Conservation (phyloP, 441 rosid genomes). For the Populus tomentosa region DNA sequence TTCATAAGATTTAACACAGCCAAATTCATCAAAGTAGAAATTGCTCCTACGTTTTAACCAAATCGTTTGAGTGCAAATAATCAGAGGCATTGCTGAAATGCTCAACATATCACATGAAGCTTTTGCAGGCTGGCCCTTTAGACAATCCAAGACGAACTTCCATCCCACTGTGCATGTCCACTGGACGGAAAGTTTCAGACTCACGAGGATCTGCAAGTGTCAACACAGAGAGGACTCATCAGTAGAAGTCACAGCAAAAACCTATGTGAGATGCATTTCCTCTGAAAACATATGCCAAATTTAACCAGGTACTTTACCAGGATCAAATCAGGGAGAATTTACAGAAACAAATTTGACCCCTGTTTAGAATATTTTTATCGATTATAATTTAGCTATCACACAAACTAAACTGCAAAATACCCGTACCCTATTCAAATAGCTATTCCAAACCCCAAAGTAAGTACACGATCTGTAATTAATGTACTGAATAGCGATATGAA, state of each 20-base stretch:
- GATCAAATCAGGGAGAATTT: neutral
- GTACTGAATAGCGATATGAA: neutral
- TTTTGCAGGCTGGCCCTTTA: slow-evolving; percentile 64
- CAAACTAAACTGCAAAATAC: neutral
- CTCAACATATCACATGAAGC: slow-evolving; percentile 41
- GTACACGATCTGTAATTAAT: no score
- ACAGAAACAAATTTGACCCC: neutral
- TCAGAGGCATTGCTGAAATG: neutral
- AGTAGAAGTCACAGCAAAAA: neutral
- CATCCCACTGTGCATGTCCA: slow-evolving; percentile 78
- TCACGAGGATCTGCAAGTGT: slow-evolving; percentile 73
- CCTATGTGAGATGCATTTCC: neutral
- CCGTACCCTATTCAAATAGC: no score
- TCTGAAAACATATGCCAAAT: neutral
- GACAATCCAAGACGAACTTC: slow-evolving; percentile 80
- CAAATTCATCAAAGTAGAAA: no score
- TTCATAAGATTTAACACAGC: no score
- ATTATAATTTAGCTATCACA: no score
- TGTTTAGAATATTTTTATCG: neutral
- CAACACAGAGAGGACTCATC: neutral
- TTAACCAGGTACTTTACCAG: neutral
- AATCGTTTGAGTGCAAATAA: no score
- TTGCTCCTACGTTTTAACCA: no score
- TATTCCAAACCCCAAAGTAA: no score
- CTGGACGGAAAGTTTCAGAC: slow-evolving; percentile 61